These are phyloP conservation scores for Cladobotryum mycophilum DNA, from an alignment of 2,329 filamentous ascomycete genomes.

Conservation along the genomic window DNA sequence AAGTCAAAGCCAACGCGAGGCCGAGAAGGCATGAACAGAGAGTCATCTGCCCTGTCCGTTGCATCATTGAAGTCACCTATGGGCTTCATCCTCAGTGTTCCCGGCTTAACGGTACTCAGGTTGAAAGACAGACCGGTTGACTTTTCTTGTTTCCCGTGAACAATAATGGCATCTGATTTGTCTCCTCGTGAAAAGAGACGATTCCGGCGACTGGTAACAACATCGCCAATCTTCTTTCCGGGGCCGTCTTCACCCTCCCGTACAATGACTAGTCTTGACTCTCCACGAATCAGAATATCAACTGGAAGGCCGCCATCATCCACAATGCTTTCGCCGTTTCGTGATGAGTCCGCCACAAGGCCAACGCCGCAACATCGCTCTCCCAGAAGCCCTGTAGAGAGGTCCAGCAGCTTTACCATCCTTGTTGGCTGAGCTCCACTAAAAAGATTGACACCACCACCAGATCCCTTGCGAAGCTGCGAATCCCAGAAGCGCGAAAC, in stretches of 20 bases:
- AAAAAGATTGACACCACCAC: slow-evolving; percentile 50
- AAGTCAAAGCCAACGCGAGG: slow-evolving; percentile 42
- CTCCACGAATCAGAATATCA: slow-evolving; percentile 49
- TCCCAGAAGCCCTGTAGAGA: slow-evolving; percentile 48
- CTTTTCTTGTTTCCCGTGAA: slow-evolving; percentile 40
- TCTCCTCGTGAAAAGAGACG: slow-evolving; percentile 33
- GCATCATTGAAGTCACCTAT: slow-evolving; percentile 23
- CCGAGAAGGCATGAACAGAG: slow-evolving; percentile 22
- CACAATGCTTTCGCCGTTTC: slow-evolving; percentile 14
- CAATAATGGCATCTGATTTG: slow-evolving; percentile 47
- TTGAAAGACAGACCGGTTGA: slow-evolving; percentile 41
- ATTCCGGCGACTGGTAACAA: slow-evolving; percentile 27
- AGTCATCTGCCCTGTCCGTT: slow-evolving; percentile 15
- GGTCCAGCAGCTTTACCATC: slow-evolving; percentile 50
- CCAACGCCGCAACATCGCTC: slow-evolving; percentile 50
- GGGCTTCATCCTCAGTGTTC: slow-evolving; percentile 28
- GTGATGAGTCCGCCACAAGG: slow-evolving; percentile 34
- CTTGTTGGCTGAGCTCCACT: slow-evolving; percentile 47
- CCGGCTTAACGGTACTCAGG: slow-evolving; percentile 40
- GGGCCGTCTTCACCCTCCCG: slow-evolving; percentile 46
- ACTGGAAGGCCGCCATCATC: slow-evolving; percentile 40
- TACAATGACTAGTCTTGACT: slow-evolving; percentile 49
- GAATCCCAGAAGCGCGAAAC: slow-evolving; percentile 55
- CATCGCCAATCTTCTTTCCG: slow-evolving; percentile 35
- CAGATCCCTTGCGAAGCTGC: slow-evolving; percentile 45